Conservation (phyloP, 2,329 filamentous ascomycete genomes). For the Fusarium napiforme region DNA sequence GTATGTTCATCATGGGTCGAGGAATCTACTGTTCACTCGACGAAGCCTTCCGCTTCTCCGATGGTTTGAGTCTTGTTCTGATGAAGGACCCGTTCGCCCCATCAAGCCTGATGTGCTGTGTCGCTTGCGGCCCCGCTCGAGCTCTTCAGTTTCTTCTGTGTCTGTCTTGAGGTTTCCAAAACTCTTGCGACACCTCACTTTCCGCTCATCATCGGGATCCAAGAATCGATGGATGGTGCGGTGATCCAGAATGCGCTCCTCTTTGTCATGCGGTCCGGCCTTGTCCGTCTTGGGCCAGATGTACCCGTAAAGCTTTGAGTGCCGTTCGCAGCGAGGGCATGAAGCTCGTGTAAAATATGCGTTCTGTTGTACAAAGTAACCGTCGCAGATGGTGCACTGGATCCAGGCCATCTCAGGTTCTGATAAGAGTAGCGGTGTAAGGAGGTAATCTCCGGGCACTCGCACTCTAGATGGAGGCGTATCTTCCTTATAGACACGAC, state of each 20-base stretch:
- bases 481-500: conserved; percentile 49
- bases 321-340: conserved; percentile 92
- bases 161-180: conserved; percentile 44
- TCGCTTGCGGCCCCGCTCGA: conserved; percentile 42
- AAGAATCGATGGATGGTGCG: conserved; percentile 88
- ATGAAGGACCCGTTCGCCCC: conserved; percentile 11
- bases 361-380: conserved; percentile 86
- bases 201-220: conserved; percentile 73
- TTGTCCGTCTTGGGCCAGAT: conserved; percentile 95
- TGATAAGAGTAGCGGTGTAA: conserved; percentile 79
- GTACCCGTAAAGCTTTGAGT: conserved; percentile 95
- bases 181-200: conserved; percentile 57
- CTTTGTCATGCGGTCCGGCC: conserved; percentile 77
- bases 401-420: conserved; percentile 86
- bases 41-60: conserved; percentile 52
- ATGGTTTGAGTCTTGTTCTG: conserved; percentile 39
- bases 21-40: conserved; percentile 49
- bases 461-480: conserved; percentile 56
- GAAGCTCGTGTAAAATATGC: conserved; percentile 87
- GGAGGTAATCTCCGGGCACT: conserved; percentile 81
- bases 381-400: conserved; percentile 84
- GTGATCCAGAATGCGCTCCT: conserved; percentile 81
- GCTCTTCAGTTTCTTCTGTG: conserved; percentile 42
- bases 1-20: conserved; percentile 30
- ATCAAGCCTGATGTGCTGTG: conserved; percentile 13